A percentile compares a stretch with the other conserved stretches of the same genome.
These are phyloP conservation scores for Acacia acuminata DNA, from an alignment of 306 rosid species.

Conservation along the genomic window DNA sequence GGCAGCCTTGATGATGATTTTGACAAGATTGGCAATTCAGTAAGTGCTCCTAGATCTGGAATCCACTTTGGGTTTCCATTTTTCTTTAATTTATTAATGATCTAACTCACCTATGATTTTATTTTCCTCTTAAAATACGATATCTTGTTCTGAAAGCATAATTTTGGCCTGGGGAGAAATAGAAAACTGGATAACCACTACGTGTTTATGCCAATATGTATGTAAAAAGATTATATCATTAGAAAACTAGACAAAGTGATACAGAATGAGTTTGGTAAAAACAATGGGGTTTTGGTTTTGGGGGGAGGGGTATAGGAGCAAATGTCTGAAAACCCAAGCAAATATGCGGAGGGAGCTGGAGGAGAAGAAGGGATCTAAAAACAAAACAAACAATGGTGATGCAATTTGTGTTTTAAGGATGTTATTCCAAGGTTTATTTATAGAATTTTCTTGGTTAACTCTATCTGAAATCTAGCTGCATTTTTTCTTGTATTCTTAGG, in stretches of 20 bases:
- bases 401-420: background rate
- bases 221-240: slow-evolving; percentile 7
- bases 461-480: background rate
- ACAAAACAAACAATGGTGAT: background rate
- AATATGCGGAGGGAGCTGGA: background rate
- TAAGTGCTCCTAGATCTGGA: slow-evolving; percentile 42
- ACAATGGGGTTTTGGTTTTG: background rate
- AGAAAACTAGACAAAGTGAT: background rate
- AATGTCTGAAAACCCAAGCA: background rate
- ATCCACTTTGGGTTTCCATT: slow-evolving; percentile 18
- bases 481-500: slow-evolving; percentile 51
- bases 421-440: background rate
- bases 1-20: slow-evolving; percentile 92
- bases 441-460: background rate
- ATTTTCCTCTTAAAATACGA: background rate
- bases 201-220: slow-evolving; percentile 19
- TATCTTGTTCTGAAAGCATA: background rate
- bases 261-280: background rate
- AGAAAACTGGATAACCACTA: background rate
- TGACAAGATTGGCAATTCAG: slow-evolving; percentile 95
- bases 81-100: slow-evolving; percentile 6
- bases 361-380: background rate
- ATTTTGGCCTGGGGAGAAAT: background rate
- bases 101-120: background rate
- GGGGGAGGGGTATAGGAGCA: background rate